A percentile compares a stretch with the other conserved stretches of the same genome.
Evolutionary conservation across 2,329 filamentous ascomycete genomes (phyloP).

Genomic region (Diaporthe citri): DNA sequence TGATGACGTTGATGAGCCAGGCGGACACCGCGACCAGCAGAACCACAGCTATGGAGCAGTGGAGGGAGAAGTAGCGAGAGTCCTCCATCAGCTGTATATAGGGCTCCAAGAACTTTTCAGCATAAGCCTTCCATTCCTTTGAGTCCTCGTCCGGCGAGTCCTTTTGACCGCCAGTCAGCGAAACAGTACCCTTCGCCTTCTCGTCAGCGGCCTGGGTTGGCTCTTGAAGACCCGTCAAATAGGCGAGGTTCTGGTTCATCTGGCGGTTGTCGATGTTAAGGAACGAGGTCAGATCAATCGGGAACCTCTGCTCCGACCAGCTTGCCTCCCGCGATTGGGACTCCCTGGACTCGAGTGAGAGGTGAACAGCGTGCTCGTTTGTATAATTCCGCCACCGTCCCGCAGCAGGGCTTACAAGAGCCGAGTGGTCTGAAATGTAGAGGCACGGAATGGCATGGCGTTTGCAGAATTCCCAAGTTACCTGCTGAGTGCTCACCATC

Average conservation of each 20-base stretch:
- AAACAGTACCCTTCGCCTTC: slow-evolving; percentile 17
- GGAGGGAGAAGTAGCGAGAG: slow-evolving; percentile 4
- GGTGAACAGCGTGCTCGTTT: slow-evolving; percentile 59
- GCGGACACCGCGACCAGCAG: neutral
- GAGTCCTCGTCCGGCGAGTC: neutral
- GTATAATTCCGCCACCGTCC: slow-evolving; percentile 52
- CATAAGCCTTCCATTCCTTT: slow-evolving; percentile 12
- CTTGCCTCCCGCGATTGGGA: slow-evolving; percentile 45
- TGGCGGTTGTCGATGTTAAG: slow-evolving; percentile 64
- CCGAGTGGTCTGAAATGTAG: slow-evolving; percentile 60
- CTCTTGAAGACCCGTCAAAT: slow-evolving; percentile 56
- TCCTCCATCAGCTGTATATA: slow-evolving; percentile 1
- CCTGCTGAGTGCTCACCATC: slow-evolving; percentile 53
- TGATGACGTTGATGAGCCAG: slow-evolving; percentile 9
- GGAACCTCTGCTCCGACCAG: slow-evolving; percentile 56
- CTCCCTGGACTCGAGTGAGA: slow-evolving; percentile 60
- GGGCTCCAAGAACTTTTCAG: neutral
- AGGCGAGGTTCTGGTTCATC: slow-evolving; percentile 66
- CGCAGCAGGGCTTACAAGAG: slow-evolving; percentile 50
- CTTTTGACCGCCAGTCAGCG: slow-evolving; percentile 3
- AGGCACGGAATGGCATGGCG: slow-evolving; percentile 61
- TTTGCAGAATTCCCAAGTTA: slow-evolving; percentile 61
- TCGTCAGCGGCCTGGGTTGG: slow-evolving; percentile 32
- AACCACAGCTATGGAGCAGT: slow-evolving; percentile 16
- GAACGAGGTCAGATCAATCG: slow-evolving; percentile 63